Evolutionary conservation across 306 rosid species (phyloP).

Genomic region (Castanea mollissima): DNA sequence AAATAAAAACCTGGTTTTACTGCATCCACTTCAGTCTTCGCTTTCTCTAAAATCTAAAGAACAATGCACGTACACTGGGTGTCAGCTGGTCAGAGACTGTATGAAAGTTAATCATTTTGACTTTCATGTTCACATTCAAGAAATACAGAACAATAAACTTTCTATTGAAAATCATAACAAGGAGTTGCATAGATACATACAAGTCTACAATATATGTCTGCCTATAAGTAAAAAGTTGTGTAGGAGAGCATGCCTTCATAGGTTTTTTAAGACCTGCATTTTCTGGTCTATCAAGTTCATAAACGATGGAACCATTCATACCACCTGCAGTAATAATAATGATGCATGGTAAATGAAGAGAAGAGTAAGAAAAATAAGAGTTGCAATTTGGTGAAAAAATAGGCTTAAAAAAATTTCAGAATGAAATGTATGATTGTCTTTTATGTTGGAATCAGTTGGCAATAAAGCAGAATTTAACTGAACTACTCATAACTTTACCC

Average conservation of each 20-base stretch:
- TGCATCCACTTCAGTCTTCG: constrained; percentile 75
- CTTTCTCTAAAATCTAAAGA: constrained; percentile 71
- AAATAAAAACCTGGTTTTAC: constrained; percentile 62
- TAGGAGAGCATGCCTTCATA: constrained; percentile 57
- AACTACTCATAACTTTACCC: neutral
- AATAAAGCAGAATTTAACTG: neutral
- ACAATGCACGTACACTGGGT: constrained; percentile 24
- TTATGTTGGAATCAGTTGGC: neutral
- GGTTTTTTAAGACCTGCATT: constrained; percentile 76
- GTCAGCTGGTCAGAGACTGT: constrained; percentile 30
- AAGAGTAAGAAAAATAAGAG: neutral
- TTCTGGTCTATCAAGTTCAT: constrained; percentile 89
- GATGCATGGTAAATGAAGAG: constrained; percentile 2
- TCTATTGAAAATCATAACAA: neutral
- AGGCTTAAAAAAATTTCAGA: neutral
- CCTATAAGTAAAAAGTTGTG: neutral
- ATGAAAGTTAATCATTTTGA: constrained; percentile 4
- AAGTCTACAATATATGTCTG: neutral
- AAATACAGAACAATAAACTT: neutral
- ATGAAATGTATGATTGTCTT: neutral
- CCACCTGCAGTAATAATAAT: constrained; percentile 67
- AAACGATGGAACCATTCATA: constrained; percentile 84
- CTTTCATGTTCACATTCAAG: constrained; percentile 3
- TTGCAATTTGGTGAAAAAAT: neutral
- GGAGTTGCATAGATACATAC: neutral